Conservation (phyloP, 495 filamentous ascomycete species). For the Xylaria sp. region DNA sequence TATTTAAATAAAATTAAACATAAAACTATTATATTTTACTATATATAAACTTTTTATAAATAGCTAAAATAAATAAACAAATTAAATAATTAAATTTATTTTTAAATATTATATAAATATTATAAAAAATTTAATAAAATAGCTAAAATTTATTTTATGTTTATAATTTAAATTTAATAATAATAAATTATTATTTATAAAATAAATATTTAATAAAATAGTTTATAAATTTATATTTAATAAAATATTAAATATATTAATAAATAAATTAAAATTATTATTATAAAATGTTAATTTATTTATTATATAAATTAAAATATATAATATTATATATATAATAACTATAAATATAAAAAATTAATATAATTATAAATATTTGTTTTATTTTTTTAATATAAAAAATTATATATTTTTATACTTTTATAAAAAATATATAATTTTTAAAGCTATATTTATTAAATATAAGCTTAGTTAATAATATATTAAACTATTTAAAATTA, state of each 20-base stretch:
- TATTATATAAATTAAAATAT: not conserved
- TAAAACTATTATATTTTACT: not conserved
- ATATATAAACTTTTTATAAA: not conserved
- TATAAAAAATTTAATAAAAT: not conserved
- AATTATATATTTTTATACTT: not conserved
- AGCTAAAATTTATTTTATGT: not conserved
- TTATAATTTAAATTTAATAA: conserved; percentile 12
- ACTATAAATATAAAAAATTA: not conserved
- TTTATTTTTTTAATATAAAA: not conserved
- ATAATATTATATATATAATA: not conserved
- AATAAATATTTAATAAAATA: conserved; percentile 10
- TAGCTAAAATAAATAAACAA: not conserved
- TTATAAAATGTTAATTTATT: not conserved
- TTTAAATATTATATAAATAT: conserved; percentile 9
- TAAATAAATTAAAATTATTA: not conserved
- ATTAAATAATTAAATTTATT: conserved; percentile 6
- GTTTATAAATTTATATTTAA: not conserved
- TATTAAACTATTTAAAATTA: not conserved
- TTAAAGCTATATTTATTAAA: not conserved
- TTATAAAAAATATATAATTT: conserved; percentile 4
- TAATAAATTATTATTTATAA: not conserved
- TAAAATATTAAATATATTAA: not conserved
- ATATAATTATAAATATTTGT: not conserved
- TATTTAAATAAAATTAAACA: conserved; percentile 1
- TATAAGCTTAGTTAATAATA: not conserved